Evolutionary conservation across 2,329 filamentous ascomycete genomes (phyloP).

Genomic region (Trichoderma koningii): DNA sequence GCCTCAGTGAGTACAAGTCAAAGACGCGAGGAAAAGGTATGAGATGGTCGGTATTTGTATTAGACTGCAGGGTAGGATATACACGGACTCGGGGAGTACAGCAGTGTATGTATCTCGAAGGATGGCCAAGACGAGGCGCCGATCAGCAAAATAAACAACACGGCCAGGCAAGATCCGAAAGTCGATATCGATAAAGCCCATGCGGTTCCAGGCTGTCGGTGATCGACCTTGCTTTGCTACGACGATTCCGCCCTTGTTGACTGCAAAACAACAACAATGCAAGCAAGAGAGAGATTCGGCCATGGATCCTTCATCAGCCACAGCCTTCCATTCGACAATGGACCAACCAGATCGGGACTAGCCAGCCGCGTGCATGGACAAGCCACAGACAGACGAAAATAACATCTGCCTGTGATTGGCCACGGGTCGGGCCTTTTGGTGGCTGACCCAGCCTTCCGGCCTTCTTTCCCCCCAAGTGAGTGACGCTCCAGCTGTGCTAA

Average conservation of each 20-base stretch:
- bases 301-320: conserved; percentile 9
- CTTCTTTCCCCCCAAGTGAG: not conserved
- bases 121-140: not conserved
- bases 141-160: not conserved
- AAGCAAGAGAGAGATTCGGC: not conserved
- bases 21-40: no score
- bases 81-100: no score
- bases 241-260: not conserved
- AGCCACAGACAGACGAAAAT: not conserved
- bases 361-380: not conserved
- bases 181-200: not conserved
- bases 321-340: not conserved
- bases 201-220: not conserved
- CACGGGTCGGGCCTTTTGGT: conserved; percentile 14
- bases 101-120: no score
- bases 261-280: not conserved
- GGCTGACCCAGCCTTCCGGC: not conserved
- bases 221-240: not conserved
- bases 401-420: conserved; percentile 7
- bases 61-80: not conserved
- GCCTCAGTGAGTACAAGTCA: no score
- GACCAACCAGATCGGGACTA: not conserved
- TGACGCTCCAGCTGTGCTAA: conserved; percentile 15
- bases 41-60: not conserved
- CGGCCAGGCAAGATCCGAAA: not conserved